Conservation (phyloP, 2,329 filamentous ascomycete genomes). For the Huntiella omanensis region DNA sequence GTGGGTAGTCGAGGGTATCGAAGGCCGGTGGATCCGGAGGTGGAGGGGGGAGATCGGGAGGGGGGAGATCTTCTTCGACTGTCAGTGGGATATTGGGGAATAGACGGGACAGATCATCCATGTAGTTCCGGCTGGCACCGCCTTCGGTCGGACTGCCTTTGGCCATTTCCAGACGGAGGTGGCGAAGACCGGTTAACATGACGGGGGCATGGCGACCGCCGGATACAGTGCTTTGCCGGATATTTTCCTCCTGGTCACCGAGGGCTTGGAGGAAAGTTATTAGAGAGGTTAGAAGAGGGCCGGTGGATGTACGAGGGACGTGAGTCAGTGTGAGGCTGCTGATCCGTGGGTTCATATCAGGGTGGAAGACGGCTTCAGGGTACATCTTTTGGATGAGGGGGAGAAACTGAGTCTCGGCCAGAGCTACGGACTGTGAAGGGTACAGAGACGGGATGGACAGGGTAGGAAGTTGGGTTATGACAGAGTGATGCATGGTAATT, state of each 20-base stretch:
- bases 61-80: background rate
- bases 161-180: constrained; percentile 36
- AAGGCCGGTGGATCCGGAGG: constrained; percentile 16
- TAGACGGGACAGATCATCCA: constrained; percentile 21
- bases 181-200: constrained; percentile 31
- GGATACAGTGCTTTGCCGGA: constrained; percentile 18
- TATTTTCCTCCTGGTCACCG: constrained; percentile 28
- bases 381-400: constrained; percentile 27
- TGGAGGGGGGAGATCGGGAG: background rate
- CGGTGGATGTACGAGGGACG: constrained; percentile 34
- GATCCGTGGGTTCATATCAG: constrained; percentile 38
- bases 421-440: constrained; percentile 14
- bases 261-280: constrained; percentile 27
- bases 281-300: constrained; percentile 29
- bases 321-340: constrained; percentile 32
- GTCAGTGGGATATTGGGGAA: background rate
- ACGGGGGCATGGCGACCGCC: constrained; percentile 21
- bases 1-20: constrained; percentile 26
- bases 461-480: constrained; percentile 35
- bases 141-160: constrained; percentile 20
- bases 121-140: constrained; percentile 14
- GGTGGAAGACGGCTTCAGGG: constrained; percentile 26
- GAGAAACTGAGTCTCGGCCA: constrained; percentile 27
- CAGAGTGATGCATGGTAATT: constrained; percentile 38
- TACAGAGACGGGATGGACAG: constrained; percentile 16